Evolutionary conservation across 805 yeast genomes (phyloP).

Genomic region (Yarrowia deformans): DNA sequence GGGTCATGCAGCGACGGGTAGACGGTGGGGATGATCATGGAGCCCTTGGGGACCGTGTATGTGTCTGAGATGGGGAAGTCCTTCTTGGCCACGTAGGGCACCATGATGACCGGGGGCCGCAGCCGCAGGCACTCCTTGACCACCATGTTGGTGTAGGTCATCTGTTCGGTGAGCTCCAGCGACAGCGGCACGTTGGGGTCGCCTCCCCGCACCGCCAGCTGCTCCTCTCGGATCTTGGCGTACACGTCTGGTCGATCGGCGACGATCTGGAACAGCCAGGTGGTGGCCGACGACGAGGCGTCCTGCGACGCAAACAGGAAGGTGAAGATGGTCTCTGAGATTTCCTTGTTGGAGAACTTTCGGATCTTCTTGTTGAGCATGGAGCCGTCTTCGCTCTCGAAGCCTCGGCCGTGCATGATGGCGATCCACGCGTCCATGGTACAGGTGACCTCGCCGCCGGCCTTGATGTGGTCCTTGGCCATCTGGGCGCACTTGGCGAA

Average conservation of each 20-base stretch:
- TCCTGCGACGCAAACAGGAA: conserved; percentile 98
- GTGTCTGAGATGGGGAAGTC: conserved; percentile 80
- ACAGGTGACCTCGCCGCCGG: conserved; percentile 81
- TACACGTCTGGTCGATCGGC: conserved; percentile 95
- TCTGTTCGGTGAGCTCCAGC: conserved; percentile 78
- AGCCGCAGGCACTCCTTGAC: conserved; percentile 91
- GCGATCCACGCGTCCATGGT: conserved; percentile 95
- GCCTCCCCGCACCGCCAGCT: conserved; percentile 78
- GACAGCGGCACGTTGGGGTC: conserved; percentile 69
- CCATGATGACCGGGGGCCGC: conserved; percentile 98
- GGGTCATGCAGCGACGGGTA: conserved; percentile 98
- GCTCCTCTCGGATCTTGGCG: conserved; percentile 89
- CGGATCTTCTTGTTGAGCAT: conserved; percentile 61
- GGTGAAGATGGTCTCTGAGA: conserved; percentile 95
- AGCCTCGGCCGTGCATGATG: conserved; percentile 63
- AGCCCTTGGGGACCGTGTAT: conserved; percentile 94
- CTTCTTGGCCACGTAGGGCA: conserved; percentile 92
- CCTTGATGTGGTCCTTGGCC: conserved; percentile 81
- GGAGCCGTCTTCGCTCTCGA: conserved; percentile 61
- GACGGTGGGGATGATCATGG: conserved; percentile 95
- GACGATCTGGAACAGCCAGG: conserved; percentile 96
- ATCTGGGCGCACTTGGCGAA: conserved; percentile 86
- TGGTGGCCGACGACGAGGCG: conserved; percentile 95
- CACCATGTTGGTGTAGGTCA: conserved; percentile 88
- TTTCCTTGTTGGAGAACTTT: conserved; percentile 87